Evolutionary conservation across 345 rosid species (phyloP).

Genomic region (Cochlearia excelsa): DNA sequence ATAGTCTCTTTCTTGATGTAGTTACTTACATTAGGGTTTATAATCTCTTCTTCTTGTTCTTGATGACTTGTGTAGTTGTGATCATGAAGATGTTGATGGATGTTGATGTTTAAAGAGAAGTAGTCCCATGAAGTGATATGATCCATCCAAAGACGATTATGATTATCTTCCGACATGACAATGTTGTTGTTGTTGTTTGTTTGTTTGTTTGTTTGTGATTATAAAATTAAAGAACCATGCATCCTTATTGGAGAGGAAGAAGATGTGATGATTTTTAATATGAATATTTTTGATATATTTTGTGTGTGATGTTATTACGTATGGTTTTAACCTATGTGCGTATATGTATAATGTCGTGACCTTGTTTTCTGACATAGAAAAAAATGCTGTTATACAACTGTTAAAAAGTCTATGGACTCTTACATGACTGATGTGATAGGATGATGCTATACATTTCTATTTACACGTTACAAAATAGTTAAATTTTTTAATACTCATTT

Average conservation of each 20-base stretch:
- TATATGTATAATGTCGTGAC: constrained; percentile 32
- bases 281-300: constrained; percentile 5
- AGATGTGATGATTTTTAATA: constrained; percentile 17
- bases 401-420: constrained; percentile 33
- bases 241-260: constrained; percentile 21
- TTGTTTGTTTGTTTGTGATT: background rate
- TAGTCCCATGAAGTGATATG: constrained; percentile 25
- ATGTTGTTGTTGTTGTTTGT: constrained; percentile 13
- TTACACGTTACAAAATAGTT: constrained; percentile 1
- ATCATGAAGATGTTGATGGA: constrained; percentile 13
- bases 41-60: constrained; percentile 18
- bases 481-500: background rate
- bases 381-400: constrained; percentile 39
- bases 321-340: constrained; percentile 27
- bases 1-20: constrained; percentile 17
- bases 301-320: constrained; percentile 28
- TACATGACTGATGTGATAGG: constrained; percentile 34
- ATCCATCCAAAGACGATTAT: constrained; percentile 28
- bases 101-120: constrained; percentile 16
- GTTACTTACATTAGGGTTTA: constrained; percentile 14
- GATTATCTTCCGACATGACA: constrained; percentile 31
- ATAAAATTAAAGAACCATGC: no score
- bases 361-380: constrained; percentile 33
- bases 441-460: constrained; percentile 8
- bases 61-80: constrained; percentile 9